Percentiles rank a stretch among this genome's conserved stretches.
Evolutionary conservation across 2,329 filamentous ascomycete genomes (phyloP).

Genomic region (Trichoderma sp.): DNA sequence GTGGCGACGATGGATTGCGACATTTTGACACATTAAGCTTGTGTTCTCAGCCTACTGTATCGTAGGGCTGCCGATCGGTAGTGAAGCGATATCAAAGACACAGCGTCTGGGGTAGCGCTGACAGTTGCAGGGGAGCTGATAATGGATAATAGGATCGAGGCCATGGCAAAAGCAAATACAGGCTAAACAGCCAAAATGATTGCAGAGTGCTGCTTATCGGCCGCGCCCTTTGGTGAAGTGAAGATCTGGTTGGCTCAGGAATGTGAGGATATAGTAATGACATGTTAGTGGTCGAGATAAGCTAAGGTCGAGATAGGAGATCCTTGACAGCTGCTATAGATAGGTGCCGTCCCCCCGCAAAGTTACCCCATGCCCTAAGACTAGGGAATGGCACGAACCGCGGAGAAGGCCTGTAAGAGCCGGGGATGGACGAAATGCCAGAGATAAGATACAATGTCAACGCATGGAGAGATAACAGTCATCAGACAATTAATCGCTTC

Average conservation of each 20-base stretch:
- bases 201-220: background rate
- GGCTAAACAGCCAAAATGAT: background rate
- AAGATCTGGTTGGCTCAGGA: conserved; percentile 3
- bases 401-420: background rate
- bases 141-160: background rate
- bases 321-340: background rate
- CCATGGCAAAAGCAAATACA: background rate
- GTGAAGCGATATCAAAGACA: background rate
- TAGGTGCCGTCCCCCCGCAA: background rate
- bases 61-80: conserved; percentile 1
- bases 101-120: background rate
- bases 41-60: background rate
- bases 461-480: conserved; percentile 5
- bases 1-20: background rate
- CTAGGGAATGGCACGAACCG: background rate
- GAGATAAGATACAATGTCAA: conserved; percentile 3
- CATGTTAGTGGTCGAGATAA: background rate
- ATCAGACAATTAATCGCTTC: background rate
- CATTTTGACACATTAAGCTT: background rate
- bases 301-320: background rate
- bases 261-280: background rate
- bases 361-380: background rate
- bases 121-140: background rate
- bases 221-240: background rate
- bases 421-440: background rate